These are phyloP conservation scores for Penicillium simplicissimum DNA, from an alignment of 495 filamentous ascomycete genomes.

Conservation along the genomic window DNA sequence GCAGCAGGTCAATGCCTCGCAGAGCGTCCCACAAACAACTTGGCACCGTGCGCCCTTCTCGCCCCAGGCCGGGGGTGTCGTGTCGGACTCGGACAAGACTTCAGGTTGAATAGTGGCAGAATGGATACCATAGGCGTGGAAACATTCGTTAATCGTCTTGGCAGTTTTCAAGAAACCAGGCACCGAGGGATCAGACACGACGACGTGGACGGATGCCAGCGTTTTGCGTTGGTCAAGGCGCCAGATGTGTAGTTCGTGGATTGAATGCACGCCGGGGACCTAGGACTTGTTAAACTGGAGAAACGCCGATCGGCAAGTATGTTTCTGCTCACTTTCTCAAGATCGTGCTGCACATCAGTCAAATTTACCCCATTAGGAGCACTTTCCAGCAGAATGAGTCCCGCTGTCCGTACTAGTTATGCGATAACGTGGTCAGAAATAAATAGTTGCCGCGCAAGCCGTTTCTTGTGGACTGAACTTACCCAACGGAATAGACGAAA, in stretches of 20 bases:
- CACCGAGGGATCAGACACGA: slow-evolving; percentile 39
- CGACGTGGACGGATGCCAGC: slow-evolving; percentile 52
- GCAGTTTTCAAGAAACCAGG: slow-evolving; percentile 40
- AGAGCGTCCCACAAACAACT: slow-evolving; percentile 34
- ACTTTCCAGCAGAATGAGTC: slow-evolving; percentile 75
- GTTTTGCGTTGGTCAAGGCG: slow-evolving; percentile 51
- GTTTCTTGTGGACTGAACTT: background rate
- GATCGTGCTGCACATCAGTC: slow-evolving; percentile 75
- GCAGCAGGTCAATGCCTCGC: slow-evolving; percentile 38
- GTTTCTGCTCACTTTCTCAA: slow-evolving; percentile 39
- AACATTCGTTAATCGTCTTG: slow-evolving; percentile 47
- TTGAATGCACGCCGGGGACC: slow-evolving; percentile 45
- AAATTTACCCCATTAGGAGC: slow-evolving; percentile 74
- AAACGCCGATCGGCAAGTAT: background rate
- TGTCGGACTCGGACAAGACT: slow-evolving; percentile 13
- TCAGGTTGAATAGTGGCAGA: slow-evolving; percentile 54
- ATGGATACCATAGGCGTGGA: slow-evolving; percentile 56
- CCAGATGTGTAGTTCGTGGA: slow-evolving; percentile 58
- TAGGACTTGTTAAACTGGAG: slow-evolving; percentile 11
- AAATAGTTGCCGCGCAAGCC: background rate
- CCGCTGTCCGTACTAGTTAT: slow-evolving; percentile 42
- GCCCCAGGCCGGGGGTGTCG: background rate
- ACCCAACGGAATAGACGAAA: slow-evolving; percentile 44
- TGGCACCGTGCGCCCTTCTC: slow-evolving; percentile 30
- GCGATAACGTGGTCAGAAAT: slow-evolving; percentile 13